Evolutionary conservation across 2,329 filamentous ascomycete genomes (phyloP).

Genomic region (Penicillium nordicum): DNA sequence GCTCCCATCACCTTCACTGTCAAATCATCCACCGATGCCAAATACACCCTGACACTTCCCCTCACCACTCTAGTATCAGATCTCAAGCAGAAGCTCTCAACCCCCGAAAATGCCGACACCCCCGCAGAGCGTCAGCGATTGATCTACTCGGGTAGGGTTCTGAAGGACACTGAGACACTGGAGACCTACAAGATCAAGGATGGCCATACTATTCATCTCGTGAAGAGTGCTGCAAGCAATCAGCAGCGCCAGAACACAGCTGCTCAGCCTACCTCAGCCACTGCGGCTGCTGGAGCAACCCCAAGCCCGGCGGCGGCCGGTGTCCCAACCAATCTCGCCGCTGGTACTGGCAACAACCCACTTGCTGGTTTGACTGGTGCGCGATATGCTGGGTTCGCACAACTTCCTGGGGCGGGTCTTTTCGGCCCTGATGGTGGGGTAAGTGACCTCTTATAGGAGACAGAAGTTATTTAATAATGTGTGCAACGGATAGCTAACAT

Average conservation of each 20-base stretch:
- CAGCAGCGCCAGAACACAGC: conserved; percentile 54
- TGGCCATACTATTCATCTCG: conserved; percentile 92
- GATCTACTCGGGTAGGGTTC: conserved; percentile 94
- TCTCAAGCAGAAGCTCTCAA: conserved; percentile 83
- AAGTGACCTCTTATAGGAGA: conserved; percentile 45
- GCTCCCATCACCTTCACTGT: conserved; percentile 90
- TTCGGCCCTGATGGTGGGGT: conserved; percentile 95
- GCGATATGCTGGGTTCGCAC: conserved; percentile 86
- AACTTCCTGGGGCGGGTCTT: conserved; percentile 78
- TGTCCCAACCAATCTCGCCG: conserved; percentile 48
- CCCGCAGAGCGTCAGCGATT: conserved; percentile 85
- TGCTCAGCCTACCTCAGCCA: conserved; percentile 45
- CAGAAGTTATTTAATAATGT: background rate
- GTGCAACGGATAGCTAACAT: conserved; percentile 13
- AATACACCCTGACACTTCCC: conserved; percentile 76
- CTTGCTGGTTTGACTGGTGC: conserved; percentile 88
- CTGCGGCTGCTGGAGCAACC: conserved; percentile 31
- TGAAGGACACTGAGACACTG: conserved; percentile 90
- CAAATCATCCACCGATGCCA: conserved; percentile 90
- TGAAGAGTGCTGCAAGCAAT: conserved; percentile 94
- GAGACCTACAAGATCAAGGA: conserved; percentile 90
- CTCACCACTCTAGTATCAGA: conserved; percentile 74
- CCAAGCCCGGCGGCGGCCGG: conserved; percentile 34
- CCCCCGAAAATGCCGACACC: conserved; percentile 78
- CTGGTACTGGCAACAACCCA: conserved; percentile 71